phyloP scores from a whole-genome alignment of 106 monocot species.

The Amphibolis antarctica region DNA sequence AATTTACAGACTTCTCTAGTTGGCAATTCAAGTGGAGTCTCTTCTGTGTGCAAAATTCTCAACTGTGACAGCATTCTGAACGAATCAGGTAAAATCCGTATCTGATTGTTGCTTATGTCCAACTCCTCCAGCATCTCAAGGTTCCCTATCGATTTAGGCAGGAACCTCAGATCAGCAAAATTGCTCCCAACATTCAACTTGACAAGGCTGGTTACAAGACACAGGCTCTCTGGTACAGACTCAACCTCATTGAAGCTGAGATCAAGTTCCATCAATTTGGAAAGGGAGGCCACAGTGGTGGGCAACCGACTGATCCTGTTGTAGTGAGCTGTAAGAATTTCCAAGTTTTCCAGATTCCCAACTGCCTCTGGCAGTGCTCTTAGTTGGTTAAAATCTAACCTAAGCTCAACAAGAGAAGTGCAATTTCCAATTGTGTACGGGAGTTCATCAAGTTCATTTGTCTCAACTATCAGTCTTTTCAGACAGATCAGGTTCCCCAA shows the following conservation, averaged over 20 bases:
- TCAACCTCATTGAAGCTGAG: slow-evolving; percentile 90
- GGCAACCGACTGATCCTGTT: slow-evolving; percentile 75
- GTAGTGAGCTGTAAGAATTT: slow-evolving; percentile 71
- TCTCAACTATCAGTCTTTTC: slow-evolving; percentile 60
- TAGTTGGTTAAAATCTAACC: slow-evolving; percentile 76
- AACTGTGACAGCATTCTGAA: slow-evolving; percentile 61
- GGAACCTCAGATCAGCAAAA: slow-evolving; percentile 68
- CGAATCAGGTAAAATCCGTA: slow-evolving; percentile 61
- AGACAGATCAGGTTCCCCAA: slow-evolving; percentile 60
- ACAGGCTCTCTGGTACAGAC: slow-evolving; percentile 66
- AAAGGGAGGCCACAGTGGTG: slow-evolving; percentile 69
- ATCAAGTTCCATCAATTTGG: slow-evolving; percentile 62
- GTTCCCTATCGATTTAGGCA: slow-evolving; percentile 81
- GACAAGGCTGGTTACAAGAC: slow-evolving; percentile 62
- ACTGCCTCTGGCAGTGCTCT: slow-evolving; percentile 89
- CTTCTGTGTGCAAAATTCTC: slow-evolving; percentile 57
- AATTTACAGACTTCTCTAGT: slow-evolving; percentile 67
- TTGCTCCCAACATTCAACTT: slow-evolving; percentile 68
- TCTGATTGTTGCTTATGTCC: slow-evolving; percentile 92
- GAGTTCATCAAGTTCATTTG: slow-evolving; percentile 93
- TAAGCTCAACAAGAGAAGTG: slow-evolving; percentile 51
- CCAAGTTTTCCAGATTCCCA: slow-evolving; percentile 65
- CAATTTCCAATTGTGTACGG: slow-evolving; percentile 89
- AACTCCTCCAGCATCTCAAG: slow-evolving; percentile 88
- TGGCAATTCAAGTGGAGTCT: slow-evolving; percentile 82